Conservation (phyloP, 2,329 filamentous ascomycete species). For the Ampelomyces quisqualis region DNA sequence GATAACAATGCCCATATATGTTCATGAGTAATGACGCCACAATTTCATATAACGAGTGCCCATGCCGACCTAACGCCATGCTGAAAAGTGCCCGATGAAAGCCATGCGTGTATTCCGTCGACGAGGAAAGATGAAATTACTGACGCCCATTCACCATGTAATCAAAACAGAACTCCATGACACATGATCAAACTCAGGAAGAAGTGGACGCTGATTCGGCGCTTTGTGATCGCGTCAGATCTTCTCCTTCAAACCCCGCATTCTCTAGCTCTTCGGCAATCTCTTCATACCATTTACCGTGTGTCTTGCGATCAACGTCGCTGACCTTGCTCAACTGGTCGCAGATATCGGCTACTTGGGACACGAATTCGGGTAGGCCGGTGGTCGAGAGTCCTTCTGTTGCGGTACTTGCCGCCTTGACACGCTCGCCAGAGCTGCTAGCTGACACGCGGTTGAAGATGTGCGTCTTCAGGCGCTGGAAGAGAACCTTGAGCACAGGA, state of each 20-base stretch:
- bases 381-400: constrained; percentile 68
- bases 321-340: constrained; percentile 67
- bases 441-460: constrained; percentile 65
- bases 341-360: constrained; percentile 67
- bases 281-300: constrained; percentile 69
- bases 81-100: constrained; percentile 5
- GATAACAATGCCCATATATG: neutral
- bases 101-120: neutral
- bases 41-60: constrained; percentile 10
- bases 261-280: constrained; percentile 58
- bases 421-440: constrained; percentile 67
- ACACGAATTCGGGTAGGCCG: constrained; percentile 72
- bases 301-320: constrained; percentile 66
- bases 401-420: constrained; percentile 67
- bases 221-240: constrained; percentile 28
- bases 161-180: neutral
- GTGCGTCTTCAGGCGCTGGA: constrained; percentile 67
- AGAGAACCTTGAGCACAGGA: constrained; percentile 66
- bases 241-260: constrained; percentile 35
- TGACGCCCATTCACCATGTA: too few species aligned
- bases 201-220: constrained; percentile 18
- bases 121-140: neutral
- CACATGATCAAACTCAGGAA: neutral
- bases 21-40: constrained; percentile 1
- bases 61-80: constrained; percentile 10